These are phyloP conservation scores for Kokia cookei DNA, from an alignment of 441 rosid genomes.

Conservation along the genomic window DNA sequence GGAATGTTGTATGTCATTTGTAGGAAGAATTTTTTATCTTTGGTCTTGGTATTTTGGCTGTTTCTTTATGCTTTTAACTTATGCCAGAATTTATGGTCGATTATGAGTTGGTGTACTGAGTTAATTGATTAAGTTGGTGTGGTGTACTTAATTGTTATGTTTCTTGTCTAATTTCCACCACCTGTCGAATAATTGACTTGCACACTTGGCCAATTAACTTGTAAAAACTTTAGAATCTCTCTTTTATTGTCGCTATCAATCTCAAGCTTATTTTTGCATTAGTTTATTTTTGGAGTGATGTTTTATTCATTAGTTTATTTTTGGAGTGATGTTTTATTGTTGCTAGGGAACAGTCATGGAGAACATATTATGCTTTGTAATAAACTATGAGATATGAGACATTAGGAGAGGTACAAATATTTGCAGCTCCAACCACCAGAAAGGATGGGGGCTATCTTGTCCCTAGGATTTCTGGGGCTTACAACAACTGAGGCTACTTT, in stretches of 20 bases:
- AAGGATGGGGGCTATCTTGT: background rate
- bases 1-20: background rate
- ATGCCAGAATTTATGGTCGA: background rate
- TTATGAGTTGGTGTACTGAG: background rate
- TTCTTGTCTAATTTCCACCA: background rate
- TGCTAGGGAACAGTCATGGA: background rate
- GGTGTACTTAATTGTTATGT: background rate
- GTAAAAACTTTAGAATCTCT: background rate
- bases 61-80: background rate
- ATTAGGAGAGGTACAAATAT: background rate
- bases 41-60: background rate
- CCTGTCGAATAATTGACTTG: background rate
- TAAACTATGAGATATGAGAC: background rate
- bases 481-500: background rate
- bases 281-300: background rate
- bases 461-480: background rate
- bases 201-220: background rate
- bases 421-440: background rate
- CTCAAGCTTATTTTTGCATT: background rate
- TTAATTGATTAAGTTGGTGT: background rate
- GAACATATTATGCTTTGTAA: background rate
- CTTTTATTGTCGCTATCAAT: background rate
- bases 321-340: background rate
- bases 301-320: background rate
- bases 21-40: background rate